Evolutionary conservation across 2,329 filamentous ascomycete species (phyloP), one percentile per base, ranked within the genome.

Genomic region (Fusarium sp.): DNA sequence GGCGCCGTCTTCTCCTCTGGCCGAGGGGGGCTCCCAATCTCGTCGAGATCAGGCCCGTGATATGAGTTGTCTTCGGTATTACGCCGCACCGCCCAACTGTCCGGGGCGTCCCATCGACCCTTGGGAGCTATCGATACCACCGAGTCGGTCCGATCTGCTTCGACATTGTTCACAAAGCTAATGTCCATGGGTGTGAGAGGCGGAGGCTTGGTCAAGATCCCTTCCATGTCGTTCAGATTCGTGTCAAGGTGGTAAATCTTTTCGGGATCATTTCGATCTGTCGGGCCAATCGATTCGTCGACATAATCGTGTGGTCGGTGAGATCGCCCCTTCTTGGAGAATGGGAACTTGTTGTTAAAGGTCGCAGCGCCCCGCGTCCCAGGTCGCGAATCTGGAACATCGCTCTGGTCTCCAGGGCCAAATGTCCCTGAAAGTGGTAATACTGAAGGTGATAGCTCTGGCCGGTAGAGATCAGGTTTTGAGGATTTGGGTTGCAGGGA

Each of bases 31-130:
- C 90, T 89, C 56, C 90, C 91, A 32, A 88, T 86, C 64, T 96
- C 93, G 71, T 95, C 93, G 15, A 89, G 85, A 66, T 95, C 93
- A 2, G 87, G 85, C 6, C 81, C 84, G 76, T 86, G 88, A 74
- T 81, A 79, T n/a, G 87, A 85, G 71, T 88, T 89, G 64, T 94
- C 93, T 75, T 95, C 92, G 9, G 89, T 90, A 52, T 87, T 87
- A 69, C 91, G 92, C 76, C 94, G 94, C 30, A 98, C 96, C 60
- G 94, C 95, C 97, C 97, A 99, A 81, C 95, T 98, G 82, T 98
- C 96, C 1, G 97, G 96, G 4, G 95, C 95, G 81, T 97, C 94
- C 96, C 96, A 99, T 4, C 90, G 90, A 2, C 92, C 91, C 65
- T 86, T 86, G 4, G 84, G 84, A 3, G 79, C 66, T 33, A 77